phyloP scores from a whole-genome alignment of 176 grass and related monocot genomes.

The Avena insularis region DNA sequence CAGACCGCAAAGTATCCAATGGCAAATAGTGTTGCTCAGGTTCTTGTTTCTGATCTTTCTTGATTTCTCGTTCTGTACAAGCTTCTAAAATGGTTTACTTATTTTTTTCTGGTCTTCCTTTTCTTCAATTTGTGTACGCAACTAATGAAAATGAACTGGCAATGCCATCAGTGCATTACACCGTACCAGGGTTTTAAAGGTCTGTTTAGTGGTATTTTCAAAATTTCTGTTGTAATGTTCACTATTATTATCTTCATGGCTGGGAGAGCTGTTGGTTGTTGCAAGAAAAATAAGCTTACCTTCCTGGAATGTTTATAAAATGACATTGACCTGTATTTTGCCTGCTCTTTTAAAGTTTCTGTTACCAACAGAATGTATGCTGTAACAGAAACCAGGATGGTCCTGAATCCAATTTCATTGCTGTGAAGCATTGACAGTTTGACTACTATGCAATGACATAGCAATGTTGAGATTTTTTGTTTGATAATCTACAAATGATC shows the following conservation, averaged over 20 bases:
- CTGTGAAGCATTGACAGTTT: not conserved
- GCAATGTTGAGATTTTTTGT: not conserved
- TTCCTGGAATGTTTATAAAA: too few species aligned
- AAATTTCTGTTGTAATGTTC: not conserved
- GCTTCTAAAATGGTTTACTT: constrained; percentile 1
- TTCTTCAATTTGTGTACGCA: constrained; percentile 24
- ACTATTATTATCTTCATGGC: not conserved
- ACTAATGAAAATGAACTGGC: constrained; percentile 1
- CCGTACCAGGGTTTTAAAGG: not conserved
- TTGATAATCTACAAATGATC: constrained; percentile 9
- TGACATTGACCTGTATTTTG: not conserved
- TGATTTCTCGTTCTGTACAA: constrained; percentile 20
- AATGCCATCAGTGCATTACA: not conserved
- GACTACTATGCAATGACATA: not conserved
- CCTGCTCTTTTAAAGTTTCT: not conserved
- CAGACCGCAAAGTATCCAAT: constrained; percentile 91
- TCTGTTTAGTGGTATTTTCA: not conserved
- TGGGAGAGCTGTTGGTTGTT: not conserved
- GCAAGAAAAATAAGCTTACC: too few species aligned
- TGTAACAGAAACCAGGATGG: not conserved
- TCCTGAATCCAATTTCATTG: constrained; percentile 6
- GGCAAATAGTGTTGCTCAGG: constrained; percentile 99
- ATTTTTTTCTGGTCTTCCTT: not conserved
- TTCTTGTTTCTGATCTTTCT: constrained; percentile 49
- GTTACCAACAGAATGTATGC: not conserved